These are phyloP conservation scores for Babesia bigemina DNA, from an alignment of 169 alveolate genomes.

Conservation along the genomic window DNA sequence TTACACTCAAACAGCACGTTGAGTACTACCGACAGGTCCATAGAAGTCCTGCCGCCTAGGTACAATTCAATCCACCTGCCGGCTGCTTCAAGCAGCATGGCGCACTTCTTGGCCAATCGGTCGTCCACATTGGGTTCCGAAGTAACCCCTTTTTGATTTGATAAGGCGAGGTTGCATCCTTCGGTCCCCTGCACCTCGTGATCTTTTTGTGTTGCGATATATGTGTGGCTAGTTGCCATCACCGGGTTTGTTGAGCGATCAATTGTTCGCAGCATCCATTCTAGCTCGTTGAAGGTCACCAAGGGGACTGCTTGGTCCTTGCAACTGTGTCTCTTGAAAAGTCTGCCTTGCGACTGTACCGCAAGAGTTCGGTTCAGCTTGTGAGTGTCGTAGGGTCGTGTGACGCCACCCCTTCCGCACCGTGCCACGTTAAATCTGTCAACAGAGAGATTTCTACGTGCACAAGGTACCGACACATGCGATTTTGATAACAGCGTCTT, in stretches of 20 bases:
- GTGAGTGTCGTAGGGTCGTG: background rate
- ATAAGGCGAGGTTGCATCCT: background rate
- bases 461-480: background rate
- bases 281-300: slow-evolving; percentile 24
- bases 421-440: background rate
- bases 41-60: slow-evolving; percentile 60
- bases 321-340: background rate
- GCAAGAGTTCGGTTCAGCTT: background rate
- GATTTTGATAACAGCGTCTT: background rate
- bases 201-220: background rate
- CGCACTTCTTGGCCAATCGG: background rate
- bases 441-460: slow-evolving; percentile 11
- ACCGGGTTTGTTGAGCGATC: background rate
- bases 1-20: slow-evolving; percentile 38
- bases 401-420: background rate
- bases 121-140: background rate
- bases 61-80: slow-evolving; percentile 41
- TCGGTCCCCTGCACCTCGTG: background rate
- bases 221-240: background rate
- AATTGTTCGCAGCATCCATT: background rate
- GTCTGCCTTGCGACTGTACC: slow-evolving; percentile 16
- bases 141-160: background rate
- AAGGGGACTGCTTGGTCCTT: slow-evolving; percentile 22
- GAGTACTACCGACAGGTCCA: slow-evolving; percentile 51
- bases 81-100: background rate